Evolutionary conservation across 75 land plant species (phyloP), one percentile per base, ranked within the genome.

Genomic region (Larix kaempferi): DNA sequence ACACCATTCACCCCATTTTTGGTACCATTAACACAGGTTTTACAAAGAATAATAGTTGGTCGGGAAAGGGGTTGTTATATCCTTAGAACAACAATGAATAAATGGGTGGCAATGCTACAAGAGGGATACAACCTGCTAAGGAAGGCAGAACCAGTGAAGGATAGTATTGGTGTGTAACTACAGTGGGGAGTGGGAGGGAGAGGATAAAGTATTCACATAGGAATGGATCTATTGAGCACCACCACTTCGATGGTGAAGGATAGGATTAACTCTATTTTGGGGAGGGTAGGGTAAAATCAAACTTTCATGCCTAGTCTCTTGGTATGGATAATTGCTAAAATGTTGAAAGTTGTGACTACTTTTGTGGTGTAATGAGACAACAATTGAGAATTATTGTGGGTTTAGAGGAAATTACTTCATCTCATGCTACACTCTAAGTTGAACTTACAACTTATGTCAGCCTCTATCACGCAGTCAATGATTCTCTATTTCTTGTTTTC

Each of bases 361-460:
- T 96, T 92, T 76, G 83, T 87, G 49, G 88, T 93, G 73, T 94
- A 74, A 82, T 89, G 84, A 86, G 84, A 74, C 92, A 90, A 94
- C 89, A 96, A 73, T 82, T 90, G 15, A 77, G 83, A 74, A 83
- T 94, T 78, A 58, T 96, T 75, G 82, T 87, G 55, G 89, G 94
- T 21, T 94, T 89, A 41, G 99, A 97, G 2, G 99, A 97, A 71
- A 96, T 96, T 97, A 97, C 99, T 17, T 96, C 99, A 27, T 96
- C 99, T 16, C 99, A 94, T 78, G 82, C 97, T 14, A 93, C 99
- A 8, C 84, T 96, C 26, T 96, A 94, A 78, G 84, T 86, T 33
- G 99, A 89, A 11, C 81, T 96, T 74, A 90, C 99, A 55, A 88
- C 94, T 1, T 90, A 97, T 4, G 99, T 96, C 62, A 97, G 94